Conservation (phyloP, 73 alveolate species). For the Tetrahymena elliotti region DNA sequence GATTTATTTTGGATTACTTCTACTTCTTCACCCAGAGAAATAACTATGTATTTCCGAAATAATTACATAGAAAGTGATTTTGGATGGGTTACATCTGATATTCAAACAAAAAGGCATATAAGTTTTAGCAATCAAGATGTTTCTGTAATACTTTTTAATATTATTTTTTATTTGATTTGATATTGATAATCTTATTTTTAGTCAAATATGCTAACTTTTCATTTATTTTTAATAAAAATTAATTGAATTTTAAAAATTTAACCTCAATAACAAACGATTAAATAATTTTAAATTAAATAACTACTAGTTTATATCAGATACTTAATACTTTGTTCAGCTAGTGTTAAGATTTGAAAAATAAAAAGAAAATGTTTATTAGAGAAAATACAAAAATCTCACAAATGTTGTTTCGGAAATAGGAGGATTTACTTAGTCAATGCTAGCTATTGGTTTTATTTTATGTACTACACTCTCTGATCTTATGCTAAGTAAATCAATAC, state of each 20-base stretch:
- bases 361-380: background rate
- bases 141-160: background rate
- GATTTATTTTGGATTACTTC: background rate
- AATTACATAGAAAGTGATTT: background rate
- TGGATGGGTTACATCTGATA: background rate
- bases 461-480: background rate
- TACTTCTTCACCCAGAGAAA: background rate
- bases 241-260: too few species aligned
- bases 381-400: background rate
- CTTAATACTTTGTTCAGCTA: background rate
- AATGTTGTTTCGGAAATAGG: background rate
- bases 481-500: background rate
- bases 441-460: background rate
- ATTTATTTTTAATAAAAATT: too few species aligned
- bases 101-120: background rate
- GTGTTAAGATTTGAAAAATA: background rate
- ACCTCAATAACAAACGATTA: too few species aligned
- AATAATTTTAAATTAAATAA: too few species aligned
- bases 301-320: background rate
- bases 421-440: background rate
- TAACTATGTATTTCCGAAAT: background rate
- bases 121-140: background rate
- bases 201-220: too few species aligned
- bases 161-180: too few species aligned
- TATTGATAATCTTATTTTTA: too few species aligned